These are phyloP conservation scores for Saccharum officinarum DNA, from an alignment of 176 grass and related monocot genomes.

Conservation along the genomic window DNA sequence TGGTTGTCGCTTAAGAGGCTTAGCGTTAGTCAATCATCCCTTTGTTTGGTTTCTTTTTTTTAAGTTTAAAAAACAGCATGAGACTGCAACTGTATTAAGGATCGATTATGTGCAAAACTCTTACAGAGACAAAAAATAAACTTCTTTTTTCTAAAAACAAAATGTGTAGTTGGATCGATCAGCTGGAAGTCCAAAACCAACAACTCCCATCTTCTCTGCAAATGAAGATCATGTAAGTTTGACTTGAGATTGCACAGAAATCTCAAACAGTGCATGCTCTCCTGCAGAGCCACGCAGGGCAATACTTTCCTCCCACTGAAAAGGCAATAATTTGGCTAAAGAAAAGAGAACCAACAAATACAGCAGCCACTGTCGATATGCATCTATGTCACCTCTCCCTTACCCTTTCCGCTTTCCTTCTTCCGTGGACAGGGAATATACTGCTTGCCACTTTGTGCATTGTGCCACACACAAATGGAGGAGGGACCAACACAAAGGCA, in stretches of 20 bases:
- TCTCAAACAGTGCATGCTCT: background rate
- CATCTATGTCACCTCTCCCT: background rate
- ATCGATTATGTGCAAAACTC: too few species aligned
- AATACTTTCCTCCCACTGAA: slow-evolving; percentile 7
- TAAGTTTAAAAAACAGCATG: too few species aligned
- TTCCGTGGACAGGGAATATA: background rate
- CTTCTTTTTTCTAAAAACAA: too few species aligned
- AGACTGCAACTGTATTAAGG: too few species aligned
- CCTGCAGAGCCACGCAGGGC: background rate
- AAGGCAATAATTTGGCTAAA: slow-evolving; percentile 24
- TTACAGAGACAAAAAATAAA: too few species aligned
- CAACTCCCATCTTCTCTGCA: background rate
- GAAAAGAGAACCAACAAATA: background rate
- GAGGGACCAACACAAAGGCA: slow-evolving; percentile 19
- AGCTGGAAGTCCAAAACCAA: background rate
- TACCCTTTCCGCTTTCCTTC: background rate
- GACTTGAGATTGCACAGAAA: background rate
- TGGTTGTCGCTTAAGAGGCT: too few species aligned
- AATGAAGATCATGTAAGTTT: background rate
- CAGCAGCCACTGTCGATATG: background rate
- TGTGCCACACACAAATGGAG: slow-evolving; percentile 20
- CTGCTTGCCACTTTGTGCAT: slow-evolving; percentile 2
- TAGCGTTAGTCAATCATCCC: too few species aligned
- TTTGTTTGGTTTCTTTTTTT: too few species aligned
- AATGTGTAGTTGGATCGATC: background rate